Base-by-base conservation (phyloP, 257 asterid species). In the Solanum corneliomulleri region DNA sequence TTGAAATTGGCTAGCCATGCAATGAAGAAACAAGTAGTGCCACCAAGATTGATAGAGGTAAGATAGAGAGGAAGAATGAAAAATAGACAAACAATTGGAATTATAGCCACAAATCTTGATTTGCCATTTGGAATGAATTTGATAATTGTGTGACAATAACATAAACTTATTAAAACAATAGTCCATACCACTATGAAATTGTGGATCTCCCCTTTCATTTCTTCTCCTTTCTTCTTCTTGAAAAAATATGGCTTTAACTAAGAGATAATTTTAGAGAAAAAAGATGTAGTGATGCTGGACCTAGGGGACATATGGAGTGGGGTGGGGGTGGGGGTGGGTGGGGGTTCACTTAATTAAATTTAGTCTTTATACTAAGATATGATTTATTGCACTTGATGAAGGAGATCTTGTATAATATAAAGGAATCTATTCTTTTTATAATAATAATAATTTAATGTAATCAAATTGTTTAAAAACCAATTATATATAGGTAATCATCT, bases 1-100 rank as follows among this genome's bases (percentile, higher is more conserved):
- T 93, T 93, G 92, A 94, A 94, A 83, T 42, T 90, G 9, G 89
- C 90, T 15, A 93, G 92, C 96, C 95, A 93, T 0, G 93, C 89
- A 7, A 94, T 88, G 91, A 93, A 92, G 92, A 94, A 94, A 56
- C 87, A 77, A 13, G 98, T 88, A 82, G 81, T 71, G 81, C 88
- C 94, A 10, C 94, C 95, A 2, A 93, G 88, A 68, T 91, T 88
- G 20, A 93, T 88, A 88, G 94, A 80, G 82, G 91, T 89, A 90
- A 93, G 93, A 4, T 86, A 88, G 52, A 91, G 92, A 9, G 98
- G 94, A 25, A 94, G 93, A 77, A 78, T 33, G 35, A 92, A 35
- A 77, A 92, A 93, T 4, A 94, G 92, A 75, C 47, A 64, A 1
- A 80, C 64, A 1, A 94, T 85, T 11, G 96, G 98, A 25, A 92